Conservation (phyloP, 805 yeast species). For the Candida xiaguanensis region DNA sequence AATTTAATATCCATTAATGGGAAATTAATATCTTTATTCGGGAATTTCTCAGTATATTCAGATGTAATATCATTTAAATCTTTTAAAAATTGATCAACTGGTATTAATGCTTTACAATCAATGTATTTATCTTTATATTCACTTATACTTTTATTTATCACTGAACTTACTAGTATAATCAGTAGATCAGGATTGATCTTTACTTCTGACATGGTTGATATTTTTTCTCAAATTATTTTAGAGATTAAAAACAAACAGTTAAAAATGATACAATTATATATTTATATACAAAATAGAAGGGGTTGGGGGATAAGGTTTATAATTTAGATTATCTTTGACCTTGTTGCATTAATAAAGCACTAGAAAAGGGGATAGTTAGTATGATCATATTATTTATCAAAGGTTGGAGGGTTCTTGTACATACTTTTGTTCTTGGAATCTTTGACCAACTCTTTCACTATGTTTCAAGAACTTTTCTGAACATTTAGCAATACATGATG, state of each 20-base stretch:
- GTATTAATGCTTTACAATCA: constrained; percentile 10
- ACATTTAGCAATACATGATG: constrained; percentile 82
- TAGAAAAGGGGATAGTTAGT: constrained; percentile 24
- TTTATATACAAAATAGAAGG: background rate
- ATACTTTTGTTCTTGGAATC: constrained; percentile 96
- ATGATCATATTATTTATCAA: constrained; percentile 9
- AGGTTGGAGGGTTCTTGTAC: constrained; percentile 13
- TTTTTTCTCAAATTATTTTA: background rate
- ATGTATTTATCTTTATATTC: constrained; percentile 1
- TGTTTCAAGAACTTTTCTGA: constrained; percentile 97
- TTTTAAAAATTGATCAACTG: constrained; percentile 10
- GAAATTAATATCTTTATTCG: constrained; percentile 7
- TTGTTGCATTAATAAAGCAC: constrained; percentile 69
- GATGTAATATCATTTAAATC: constrained; percentile 9
- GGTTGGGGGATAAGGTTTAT: background rate
- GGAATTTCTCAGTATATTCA: constrained; percentile 11
- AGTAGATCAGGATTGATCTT: constrained; percentile 11
- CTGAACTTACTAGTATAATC: constrained; percentile 15
- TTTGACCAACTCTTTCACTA: constrained; percentile 95
- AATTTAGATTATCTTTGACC: constrained; percentile 9
- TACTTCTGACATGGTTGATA: constrained; percentile 7
- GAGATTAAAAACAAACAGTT: background rate
- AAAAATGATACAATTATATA: too few relatives aligned
- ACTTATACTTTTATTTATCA: constrained; percentile 12
- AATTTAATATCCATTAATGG: constrained; percentile 10